Evolutionary conservation across 805 yeast species (phyloP).

Genomic region (Saccharomycopsis olivae): DNA sequence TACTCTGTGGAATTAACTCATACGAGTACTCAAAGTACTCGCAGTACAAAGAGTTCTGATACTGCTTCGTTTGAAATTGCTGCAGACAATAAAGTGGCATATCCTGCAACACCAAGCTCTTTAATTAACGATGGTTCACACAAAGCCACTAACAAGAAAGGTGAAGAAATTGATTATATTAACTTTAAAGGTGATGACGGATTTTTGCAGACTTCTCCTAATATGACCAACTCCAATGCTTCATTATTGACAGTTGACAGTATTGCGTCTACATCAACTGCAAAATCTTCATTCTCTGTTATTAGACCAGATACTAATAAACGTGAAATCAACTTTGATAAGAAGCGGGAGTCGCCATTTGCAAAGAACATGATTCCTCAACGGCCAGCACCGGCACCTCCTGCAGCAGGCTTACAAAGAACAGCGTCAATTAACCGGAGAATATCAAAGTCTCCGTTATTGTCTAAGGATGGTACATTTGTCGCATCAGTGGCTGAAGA

Average conservation of each 20-base stretch:
- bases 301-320: slow-evolving; percentile 50
- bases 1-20: slow-evolving; percentile 16
- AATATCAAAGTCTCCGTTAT: slow-evolving; percentile 2
- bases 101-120: slow-evolving; percentile 64
- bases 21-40: slow-evolving; percentile 22
- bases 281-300: slow-evolving; percentile 51
- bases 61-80: slow-evolving; percentile 41
- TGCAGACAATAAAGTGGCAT: slow-evolving; percentile 31
- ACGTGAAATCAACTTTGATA: slow-evolving; percentile 69
- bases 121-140: slow-evolving; percentile 32
- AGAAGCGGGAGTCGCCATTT: slow-evolving; percentile 67
- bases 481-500: not conserved
- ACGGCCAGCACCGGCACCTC: slow-evolving; percentile 18
- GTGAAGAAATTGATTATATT: slow-evolving; percentile 35
- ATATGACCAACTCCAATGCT: not conserved
- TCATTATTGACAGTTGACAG: slow-evolving; percentile 1
- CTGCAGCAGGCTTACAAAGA: slow-evolving; percentile 7
- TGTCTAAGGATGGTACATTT: not conserved
- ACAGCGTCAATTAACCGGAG: slow-evolving; percentile 6
- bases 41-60: slow-evolving; percentile 43
- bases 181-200: slow-evolving; percentile 33
- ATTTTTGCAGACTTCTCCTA: slow-evolving; percentile 10
- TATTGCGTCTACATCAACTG: too few relatives aligned
- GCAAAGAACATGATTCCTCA: slow-evolving; percentile 28
- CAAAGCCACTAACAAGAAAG: slow-evolving; percentile 22